Evolutionary conservation across 2,329 filamentous ascomycete species (phyloP), one percentile per base, ranked within the genome.

Genomic region (Fusarium sp.): DNA sequence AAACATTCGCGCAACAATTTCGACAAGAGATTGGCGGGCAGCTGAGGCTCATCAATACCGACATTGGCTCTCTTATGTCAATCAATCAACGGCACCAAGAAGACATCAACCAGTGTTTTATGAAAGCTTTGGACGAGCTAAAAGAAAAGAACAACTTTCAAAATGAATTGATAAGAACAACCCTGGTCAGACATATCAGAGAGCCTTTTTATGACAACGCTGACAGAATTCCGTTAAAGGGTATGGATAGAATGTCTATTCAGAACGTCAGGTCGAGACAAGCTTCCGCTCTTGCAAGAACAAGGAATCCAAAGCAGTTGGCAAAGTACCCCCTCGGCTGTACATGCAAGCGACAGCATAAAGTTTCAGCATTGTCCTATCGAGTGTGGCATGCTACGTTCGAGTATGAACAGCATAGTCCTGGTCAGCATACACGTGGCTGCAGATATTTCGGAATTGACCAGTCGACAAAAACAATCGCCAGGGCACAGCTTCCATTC

Each of bases 91-190:
- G 9, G 1, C 45, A 48, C 9, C 45, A 31, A 48, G 45, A 48
- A 12, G 26, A 22, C 8, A 31, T 31, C 0, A 31, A 4, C 4
- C 13, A 12, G 3, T 0, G 26, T 31, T 0, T 48, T 2, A 17
- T 48, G 6, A 11, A 48, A 8, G 45, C 45, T 48, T 48, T 48
- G 0, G 6, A 48, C 7, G 26, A 48, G 14, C 26, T 48, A 3
- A 48, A 48, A 3, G 3, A 31, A 4, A 13, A 48, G 3, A 48
- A 48, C 0, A 6, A 31, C 45, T 48, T 48, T 6, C 13, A 48
- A 0, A 48, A 17, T 8, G 14, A 48, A 31, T 31, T 48, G 4
- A 48, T 48, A 31, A 20, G 20, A 22, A 2, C 45, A 17, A 4
- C 45, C 0, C 26, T 48, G 13, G 45, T 22, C 0, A 22, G 45